Evolutionary conservation across 1,284 basidiomycete genomes (phyloP), one percentile per base, ranked within the genome.

Genomic region (Tylopilus sp.): DNA sequence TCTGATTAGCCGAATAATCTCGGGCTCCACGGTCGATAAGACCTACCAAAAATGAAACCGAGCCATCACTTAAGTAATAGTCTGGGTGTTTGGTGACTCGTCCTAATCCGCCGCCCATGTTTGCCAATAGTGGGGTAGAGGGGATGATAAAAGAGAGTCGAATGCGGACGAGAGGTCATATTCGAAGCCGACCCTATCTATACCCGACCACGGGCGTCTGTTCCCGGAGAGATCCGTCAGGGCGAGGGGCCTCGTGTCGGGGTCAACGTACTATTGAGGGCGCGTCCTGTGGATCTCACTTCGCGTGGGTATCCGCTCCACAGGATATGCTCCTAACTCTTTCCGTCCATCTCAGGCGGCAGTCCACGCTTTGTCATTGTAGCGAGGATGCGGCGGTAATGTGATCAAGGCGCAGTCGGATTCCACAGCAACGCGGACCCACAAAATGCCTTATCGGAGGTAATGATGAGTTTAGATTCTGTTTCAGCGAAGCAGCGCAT

Each of bases 21-120:
- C 40, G 26, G 22, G 4, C 2, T 5, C 14, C 22, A 41, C 10
- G 24, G 8, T 25, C 7, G 11, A 50, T 26, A 42, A 42, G n/a
- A 56, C 64, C 19, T 47, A 66, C 64, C 41, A 57, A 4, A 28
- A 66, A 68, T 0, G 55, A 55, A 0, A 70, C 40, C 2, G 45
- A 64, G 0, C 68, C 64, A 1, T 70, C 68, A 1, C 1, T 20
- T 0, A 66, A 0, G 32, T 70, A 70, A 4, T 65, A 65, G 0
- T 57, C 47, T 0, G 48, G 28, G 1, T 58, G 66, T 0, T 33
- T 40, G 0, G 15, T 31, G 0, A 59, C 44, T 7, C 54, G 35
- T 1, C 54, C 52, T 1, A 63, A 10, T 0, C 62, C 64, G 19
- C 57, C 49, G 17, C 41, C 50, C 60, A 66, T 63, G 46, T 15